Percentiles rank a stretch among this genome's conserved stretches.
Evolutionary conservation across 768 basidiomycete genomes (phyloP).

Genomic region (Nevesoporus exiguus): DNA sequence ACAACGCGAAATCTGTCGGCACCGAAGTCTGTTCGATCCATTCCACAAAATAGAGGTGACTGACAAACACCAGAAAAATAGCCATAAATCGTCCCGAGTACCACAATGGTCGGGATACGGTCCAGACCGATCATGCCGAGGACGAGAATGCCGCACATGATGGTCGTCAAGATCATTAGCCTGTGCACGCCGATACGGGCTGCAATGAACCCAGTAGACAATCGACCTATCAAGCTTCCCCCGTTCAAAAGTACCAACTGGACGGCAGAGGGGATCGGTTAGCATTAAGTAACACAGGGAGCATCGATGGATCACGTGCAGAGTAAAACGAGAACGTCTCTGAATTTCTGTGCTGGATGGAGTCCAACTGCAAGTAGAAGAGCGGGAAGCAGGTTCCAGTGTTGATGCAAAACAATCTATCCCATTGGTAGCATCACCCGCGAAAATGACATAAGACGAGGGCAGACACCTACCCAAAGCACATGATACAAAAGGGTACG

Average conservation of each 20-base stretch:
- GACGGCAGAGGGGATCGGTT: background rate
- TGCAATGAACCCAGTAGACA: slow-evolving; percentile 43
- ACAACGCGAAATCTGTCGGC: slow-evolving; percentile 34
- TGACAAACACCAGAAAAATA: slow-evolving; percentile 45
- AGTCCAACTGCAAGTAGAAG: slow-evolving; percentile 56
- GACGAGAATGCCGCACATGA: slow-evolving; percentile 35
- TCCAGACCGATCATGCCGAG: slow-evolving; percentile 43
- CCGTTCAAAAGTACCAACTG: slow-evolving; percentile 54
- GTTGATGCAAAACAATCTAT: slow-evolving; percentile 28
- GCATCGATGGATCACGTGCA: slow-evolving; percentile 27
- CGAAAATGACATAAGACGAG: background rate
- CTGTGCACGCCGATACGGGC: slow-evolving; percentile 43
- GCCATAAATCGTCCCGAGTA: slow-evolving; percentile 43
- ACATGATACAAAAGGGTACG: slow-evolving; percentile 19
- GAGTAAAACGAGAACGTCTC: slow-evolving; percentile 53
- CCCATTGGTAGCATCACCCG: background rate
- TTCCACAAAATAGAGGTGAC: slow-evolving; percentile 4
- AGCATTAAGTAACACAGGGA: background rate
- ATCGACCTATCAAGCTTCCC: slow-evolving; percentile 47
- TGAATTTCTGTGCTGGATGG: slow-evolving; percentile 44
- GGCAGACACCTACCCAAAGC: slow-evolving; percentile 16
- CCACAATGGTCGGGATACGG: slow-evolving; percentile 33
- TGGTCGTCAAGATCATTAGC: slow-evolving; percentile 36
- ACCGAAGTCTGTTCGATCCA: background rate
- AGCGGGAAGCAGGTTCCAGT: slow-evolving; percentile 47